Conservation (phyloP, 345 rosid species). For the Citrus australasica region DNA sequence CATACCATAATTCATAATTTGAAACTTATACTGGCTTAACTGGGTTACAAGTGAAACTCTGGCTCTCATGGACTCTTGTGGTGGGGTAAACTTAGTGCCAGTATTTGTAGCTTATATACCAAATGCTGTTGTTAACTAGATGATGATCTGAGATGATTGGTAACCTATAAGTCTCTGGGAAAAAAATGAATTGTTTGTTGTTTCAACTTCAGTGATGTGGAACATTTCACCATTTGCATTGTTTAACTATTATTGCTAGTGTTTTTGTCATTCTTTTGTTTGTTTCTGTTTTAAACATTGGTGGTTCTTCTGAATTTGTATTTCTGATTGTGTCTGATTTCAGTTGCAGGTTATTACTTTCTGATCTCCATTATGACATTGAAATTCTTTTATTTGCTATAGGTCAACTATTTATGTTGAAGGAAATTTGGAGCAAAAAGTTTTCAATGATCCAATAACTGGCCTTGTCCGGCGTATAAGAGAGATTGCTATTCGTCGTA, state of each 20-base stretch:
- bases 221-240: not conserved
- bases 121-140: not conserved
- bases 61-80: not conserved
- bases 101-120: not conserved
- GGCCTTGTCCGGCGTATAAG: constrained; percentile 76
- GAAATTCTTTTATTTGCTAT: constrained; percentile 11
- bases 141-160: not conserved
- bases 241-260: not conserved
- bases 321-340: not conserved
- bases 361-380: not conserved
- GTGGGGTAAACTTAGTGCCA: not conserved
- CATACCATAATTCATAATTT: not conserved
- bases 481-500: constrained; percentile 75
- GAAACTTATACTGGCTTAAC: not conserved
- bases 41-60: too few relatives aligned
- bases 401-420: constrained; percentile 70
- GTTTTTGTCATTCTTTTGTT: not conserved
- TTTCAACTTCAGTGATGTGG: not conserved
- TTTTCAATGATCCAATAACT: constrained; percentile 68
- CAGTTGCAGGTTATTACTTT: not conserved
- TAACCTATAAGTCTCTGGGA: too few relatives aligned
- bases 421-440: constrained; percentile 85
- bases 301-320: not conserved
- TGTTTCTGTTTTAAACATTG: not conserved
- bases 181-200: too few relatives aligned